phyloP scores from a whole-genome alignment of 164 flowering plant genomes.

The Amborella trichopoda region DNA sequence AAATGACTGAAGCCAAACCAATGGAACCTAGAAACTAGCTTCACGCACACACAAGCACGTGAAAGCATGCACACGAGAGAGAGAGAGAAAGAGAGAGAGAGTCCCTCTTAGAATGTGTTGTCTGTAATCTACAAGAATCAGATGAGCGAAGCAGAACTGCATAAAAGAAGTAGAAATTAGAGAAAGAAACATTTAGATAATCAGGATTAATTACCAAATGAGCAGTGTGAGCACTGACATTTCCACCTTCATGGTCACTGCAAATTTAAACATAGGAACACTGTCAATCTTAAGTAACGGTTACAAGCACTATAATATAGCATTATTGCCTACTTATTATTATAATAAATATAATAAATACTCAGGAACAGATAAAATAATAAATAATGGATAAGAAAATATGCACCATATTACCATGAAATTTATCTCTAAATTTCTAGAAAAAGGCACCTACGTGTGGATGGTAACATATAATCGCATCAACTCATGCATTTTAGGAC shows the following conservation, averaged over 20 bases:
- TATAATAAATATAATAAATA: background rate
- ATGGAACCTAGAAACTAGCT: background rate
- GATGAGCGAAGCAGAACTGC: too few species aligned
- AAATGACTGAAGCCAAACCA: background rate
- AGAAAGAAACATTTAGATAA: too few species aligned
- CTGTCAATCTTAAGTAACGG: too few species aligned
- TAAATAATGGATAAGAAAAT: background rate
- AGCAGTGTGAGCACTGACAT: conserved; percentile 97
- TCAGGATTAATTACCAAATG: conserved; percentile 82
- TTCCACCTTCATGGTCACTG: conserved; percentile 99
- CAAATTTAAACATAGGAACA: conserved; percentile 6
- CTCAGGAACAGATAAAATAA: background rate
- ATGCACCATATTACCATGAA: too few species aligned
- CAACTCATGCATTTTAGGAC: conserved; percentile 82
- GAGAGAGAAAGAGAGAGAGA: too few species aligned
- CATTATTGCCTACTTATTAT: too few species aligned
- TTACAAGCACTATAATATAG: background rate
- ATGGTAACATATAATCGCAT: conserved; percentile 96
- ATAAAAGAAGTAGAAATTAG: too few species aligned
- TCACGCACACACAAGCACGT: background rate
- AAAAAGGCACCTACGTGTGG: conserved; percentile 45
- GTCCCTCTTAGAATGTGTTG: too few species aligned
- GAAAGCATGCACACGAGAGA: background rate
- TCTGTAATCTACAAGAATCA: too few species aligned
- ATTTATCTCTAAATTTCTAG: background rate